Evolutionary conservation across 345 rosid genomes (phyloP).

Genomic region (Populus deltoides): DNA sequence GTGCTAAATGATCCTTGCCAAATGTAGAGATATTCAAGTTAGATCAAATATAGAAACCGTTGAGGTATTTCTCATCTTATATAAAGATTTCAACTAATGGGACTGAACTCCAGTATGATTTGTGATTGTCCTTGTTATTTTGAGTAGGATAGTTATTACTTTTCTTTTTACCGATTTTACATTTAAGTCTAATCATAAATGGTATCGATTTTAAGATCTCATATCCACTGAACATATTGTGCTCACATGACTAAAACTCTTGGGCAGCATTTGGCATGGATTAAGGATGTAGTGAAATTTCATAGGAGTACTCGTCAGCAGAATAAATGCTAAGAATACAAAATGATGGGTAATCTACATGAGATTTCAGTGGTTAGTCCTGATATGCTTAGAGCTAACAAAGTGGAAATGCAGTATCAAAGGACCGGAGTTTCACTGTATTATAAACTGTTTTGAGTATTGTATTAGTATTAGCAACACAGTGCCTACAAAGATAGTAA

Average conservation of each 20-base stretch:
- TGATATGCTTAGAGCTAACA: neutral
- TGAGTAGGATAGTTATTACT: neutral
- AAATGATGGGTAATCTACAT: neutral
- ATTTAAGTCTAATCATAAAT: neutral
- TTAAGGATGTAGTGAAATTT: neutral
- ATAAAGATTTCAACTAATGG: neutral
- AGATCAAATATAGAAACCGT: neutral
- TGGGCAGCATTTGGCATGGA: neutral
- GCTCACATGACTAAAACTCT: neutral
- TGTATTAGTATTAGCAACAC: neutral
- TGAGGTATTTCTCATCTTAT: neutral
- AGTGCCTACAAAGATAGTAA: neutral
- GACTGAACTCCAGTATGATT: neutral
- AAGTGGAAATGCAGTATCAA: neutral
- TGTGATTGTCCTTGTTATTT: neutral
- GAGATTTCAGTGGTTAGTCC: neutral
- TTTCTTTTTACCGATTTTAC: neutral
- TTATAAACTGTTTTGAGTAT: neutral
- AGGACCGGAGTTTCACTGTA: neutral
- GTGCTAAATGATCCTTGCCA: neutral
- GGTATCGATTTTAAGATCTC: neutral
- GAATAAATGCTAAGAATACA: neutral
- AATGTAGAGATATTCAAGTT: neutral
- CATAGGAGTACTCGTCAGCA: neutral
- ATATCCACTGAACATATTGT: neutral